These are phyloP conservation scores for Flaveria floridana DNA, from an alignment of 140 eudicot species.

Conservation along the genomic window DNA sequence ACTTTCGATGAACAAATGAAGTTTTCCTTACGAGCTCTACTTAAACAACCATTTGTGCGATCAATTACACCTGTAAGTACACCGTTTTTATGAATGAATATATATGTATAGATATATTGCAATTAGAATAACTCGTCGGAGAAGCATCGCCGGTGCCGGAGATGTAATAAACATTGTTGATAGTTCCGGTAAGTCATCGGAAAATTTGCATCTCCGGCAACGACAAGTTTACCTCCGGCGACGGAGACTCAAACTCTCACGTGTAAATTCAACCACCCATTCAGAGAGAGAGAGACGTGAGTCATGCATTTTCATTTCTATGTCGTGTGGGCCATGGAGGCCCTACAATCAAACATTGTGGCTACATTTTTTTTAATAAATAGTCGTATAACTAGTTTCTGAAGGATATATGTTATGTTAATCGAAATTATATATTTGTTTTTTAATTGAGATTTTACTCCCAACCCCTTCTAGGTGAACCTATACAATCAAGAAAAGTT, in stretches of 20 bases:
- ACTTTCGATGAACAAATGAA: slow-evolving; percentile 30
- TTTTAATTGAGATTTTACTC: no score
- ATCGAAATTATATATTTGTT: no score
- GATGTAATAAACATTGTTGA: no score
- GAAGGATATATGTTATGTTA: no score
- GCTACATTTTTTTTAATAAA: no score
- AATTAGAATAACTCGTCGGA: no score
- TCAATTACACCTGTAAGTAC: slow-evolving; percentile 25
- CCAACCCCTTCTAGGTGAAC: no score
- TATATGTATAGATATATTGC: no score
- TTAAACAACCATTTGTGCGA: slow-evolving; percentile 28
- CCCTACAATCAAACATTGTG: not conserved
- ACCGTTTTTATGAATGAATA: no score
- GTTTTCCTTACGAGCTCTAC: slow-evolving; percentile 14
- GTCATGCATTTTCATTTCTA: not conserved
- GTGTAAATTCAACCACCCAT: slow-evolving; percentile 12
- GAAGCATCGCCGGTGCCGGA: no score
- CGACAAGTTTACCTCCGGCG: not conserved
- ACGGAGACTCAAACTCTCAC: not conserved
- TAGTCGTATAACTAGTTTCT: no score
- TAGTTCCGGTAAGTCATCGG: not conserved
- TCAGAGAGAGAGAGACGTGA: slow-evolving; percentile 15
- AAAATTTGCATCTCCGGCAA: not conserved
- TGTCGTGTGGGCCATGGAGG: not conserved
- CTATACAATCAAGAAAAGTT: no score